These are phyloP conservation scores for Phoenix roebelenii DNA, from an alignment of 176 grass and related monocot genomes.

Conservation along the genomic window DNA sequence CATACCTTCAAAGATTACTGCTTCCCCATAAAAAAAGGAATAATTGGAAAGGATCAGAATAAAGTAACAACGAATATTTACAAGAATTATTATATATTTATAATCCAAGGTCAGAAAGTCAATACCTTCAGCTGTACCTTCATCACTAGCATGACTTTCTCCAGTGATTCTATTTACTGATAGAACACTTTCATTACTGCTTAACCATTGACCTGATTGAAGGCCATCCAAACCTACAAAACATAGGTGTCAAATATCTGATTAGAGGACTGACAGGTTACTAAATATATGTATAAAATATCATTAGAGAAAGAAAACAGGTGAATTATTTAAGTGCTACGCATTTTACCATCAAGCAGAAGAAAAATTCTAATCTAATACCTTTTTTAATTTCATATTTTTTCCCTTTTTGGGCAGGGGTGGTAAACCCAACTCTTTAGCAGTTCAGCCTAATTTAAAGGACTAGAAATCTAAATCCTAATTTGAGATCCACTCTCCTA, in stretches of 20 bases:
- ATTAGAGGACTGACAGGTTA: not conserved
- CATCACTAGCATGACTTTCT: constrained; percentile 56
- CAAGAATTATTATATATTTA: constrained; percentile 1
- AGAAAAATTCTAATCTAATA: too few relatives aligned
- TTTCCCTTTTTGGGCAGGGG: too few relatives aligned
- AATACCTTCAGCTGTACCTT: constrained; percentile 67
- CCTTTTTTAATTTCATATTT: too few relatives aligned
- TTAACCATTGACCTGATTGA: constrained; percentile 62
- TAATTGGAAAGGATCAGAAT: constrained; percentile 11
- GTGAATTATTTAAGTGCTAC: too few relatives aligned
- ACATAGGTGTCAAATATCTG: not conserved
- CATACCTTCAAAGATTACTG: constrained; percentile 64
- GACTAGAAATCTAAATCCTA: too few relatives aligned
- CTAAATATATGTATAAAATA: not conserved
- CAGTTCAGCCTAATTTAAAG: too few relatives aligned
- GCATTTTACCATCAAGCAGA: too few relatives aligned
- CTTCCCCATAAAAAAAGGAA: constrained; percentile 8
- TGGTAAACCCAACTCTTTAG: too few relatives aligned
- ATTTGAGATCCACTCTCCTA: too few relatives aligned
- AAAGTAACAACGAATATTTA: constrained; percentile 1
- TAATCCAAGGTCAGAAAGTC: not conserved
- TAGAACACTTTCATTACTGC: constrained; percentile 67
- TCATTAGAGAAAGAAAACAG: too few relatives aligned
- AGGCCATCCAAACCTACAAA: constrained; percentile 32
- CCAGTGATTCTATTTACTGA: constrained; percentile 54